Evolutionary conservation across 1,284 basidiomycete species (phyloP), one percentile per base, ranked within the genome.

Genomic region (Ceratobasidium sp.): DNA sequence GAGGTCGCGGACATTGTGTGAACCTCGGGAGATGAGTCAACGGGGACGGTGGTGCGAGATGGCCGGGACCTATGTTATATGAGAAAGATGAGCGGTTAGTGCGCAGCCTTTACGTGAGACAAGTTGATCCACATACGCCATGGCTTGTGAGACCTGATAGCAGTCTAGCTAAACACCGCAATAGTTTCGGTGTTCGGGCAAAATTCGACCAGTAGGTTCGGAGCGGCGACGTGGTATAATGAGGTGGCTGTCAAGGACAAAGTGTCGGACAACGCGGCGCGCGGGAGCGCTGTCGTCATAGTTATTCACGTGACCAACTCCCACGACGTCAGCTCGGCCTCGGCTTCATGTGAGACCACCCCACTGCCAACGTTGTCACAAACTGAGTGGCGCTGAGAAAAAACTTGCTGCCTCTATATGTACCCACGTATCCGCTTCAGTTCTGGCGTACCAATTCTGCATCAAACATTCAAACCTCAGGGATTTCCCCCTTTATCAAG

Each of bases 1-100:
- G 76, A 69, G 13, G 66, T 62, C 23, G 50, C 4, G 17, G 64
- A 26, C 75, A 77, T 77, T 26, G 64, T 68, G 20, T 64, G 64
- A 33, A 52, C 40, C 15, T 28, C 13, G 52, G 33, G 33, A 46
- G 61, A 77, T 10, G 71, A 74, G 23, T 42, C 69, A 65, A 74
- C 33, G 59, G 59, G 61, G 28, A 74, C 48, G 23, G 71, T 74
- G 10, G 48, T 74, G 33, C 71, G 71, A 26, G 69, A 73, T 5
- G 69, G 57, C 42, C 57, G 69, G 10, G 28, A 28, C 4, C 54
- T 62, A 15, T n/a, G 23, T 73, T 73, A 73, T 73, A 73, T 68
- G 42, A 26, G 64, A 66, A 66, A 17, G 44, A 2, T 20, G 20
- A 17, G 38, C 10, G 59, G 59, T 62, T 38, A 62, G 59, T 62